Evolutionary conservation across 495 filamentous ascomycete species (phyloP), one percentile per base, ranked within the genome.

Genomic region (Pseudevernia furfuracea): DNA sequence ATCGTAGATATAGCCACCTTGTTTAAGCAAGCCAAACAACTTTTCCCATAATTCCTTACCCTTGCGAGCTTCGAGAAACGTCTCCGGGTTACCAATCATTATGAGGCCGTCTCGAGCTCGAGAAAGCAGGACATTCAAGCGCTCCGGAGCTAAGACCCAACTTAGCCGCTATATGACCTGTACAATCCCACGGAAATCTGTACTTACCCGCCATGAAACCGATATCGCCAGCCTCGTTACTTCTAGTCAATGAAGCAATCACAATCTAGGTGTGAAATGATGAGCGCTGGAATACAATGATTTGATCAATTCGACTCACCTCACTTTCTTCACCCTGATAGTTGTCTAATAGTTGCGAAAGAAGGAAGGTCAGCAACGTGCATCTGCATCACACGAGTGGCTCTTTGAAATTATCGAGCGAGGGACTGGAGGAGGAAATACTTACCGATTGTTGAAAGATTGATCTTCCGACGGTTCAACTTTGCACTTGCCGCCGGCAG

Each of bases 251-350:
- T 1, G 82, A 83, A 0, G 74, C 85, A 41, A 93, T 78, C 2
- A 92, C 87, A 34, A 91, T 88, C 17, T 58, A 9, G 17, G 1
- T 46, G 8, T 1, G n/a, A 3, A 25, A 48, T 21, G 44, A 25
- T 48, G 8, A 48, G 44, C n/a, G 21, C 8, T n/a, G 38, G 12
- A 14, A 46, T 14, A 9, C 43, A 46, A 46, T 5, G 4, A n/a
- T 46, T 5, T 1, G 21, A 14, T n/a, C 43, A 4, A 46, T 46
- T 4, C 17, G 21, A n/a, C 55, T 58, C 11, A 63, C 25, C 9
- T 91, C 83, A 58, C 84, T 87, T 64, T 93, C 89, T 67, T 93
- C 89, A 4, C 89, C 89, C 71, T 92, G 89, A 64, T 87, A 93
- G 62, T 92, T 92, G 68, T 92, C 88, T 87, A 68, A n/a, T 57